phyloP scores from a whole-genome alignment of 331 rosid genomes.

The Malus hybrid region DNA sequence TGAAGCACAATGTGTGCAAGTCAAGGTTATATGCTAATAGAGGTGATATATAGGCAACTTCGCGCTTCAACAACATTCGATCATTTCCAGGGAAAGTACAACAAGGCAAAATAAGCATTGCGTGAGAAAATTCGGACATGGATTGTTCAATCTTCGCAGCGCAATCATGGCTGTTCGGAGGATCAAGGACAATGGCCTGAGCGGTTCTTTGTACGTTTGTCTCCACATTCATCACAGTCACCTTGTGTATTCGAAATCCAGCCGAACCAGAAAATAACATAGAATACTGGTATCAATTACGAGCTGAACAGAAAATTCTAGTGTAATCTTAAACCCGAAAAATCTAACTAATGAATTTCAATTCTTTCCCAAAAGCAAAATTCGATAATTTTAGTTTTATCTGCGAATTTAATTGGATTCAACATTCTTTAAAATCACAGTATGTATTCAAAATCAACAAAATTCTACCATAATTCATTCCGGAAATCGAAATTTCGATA shows the following conservation, averaged over 20 bases:
- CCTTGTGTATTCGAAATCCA: conserved; percentile 27
- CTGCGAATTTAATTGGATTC: not conserved
- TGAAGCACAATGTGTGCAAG: conserved; percentile 70
- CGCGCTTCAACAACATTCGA: conserved; percentile 13
- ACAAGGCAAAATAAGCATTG: conserved; percentile 65
- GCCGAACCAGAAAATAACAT: not conserved
- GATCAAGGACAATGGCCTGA: conserved; percentile 72
- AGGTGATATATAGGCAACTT: conserved; percentile 73
- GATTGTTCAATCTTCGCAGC: conserved; percentile 14
- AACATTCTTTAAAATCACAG: too few relatives aligned
- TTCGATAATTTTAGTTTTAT: not conserved
- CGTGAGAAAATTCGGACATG: conserved; percentile 20
- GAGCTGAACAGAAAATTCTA: not conserved
- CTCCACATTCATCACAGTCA: conserved; percentile 59
- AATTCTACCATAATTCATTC: too few relatives aligned
- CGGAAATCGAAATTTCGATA: too few relatives aligned
- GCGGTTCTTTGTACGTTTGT: conserved; percentile 52
- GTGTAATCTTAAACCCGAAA: not conserved
- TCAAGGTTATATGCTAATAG: conserved; percentile 72
- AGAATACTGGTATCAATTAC: not conserved
- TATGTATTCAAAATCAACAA: too few relatives aligned
- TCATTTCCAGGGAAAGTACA: conserved; percentile 40
- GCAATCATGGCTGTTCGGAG: conserved; percentile 32
- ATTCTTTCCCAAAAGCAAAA: not conserved
- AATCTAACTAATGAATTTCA: not conserved